Evolutionary conservation across 352 stramenopile genomes (phyloP).

Genomic region (Pythium pyrilobum): DNA sequence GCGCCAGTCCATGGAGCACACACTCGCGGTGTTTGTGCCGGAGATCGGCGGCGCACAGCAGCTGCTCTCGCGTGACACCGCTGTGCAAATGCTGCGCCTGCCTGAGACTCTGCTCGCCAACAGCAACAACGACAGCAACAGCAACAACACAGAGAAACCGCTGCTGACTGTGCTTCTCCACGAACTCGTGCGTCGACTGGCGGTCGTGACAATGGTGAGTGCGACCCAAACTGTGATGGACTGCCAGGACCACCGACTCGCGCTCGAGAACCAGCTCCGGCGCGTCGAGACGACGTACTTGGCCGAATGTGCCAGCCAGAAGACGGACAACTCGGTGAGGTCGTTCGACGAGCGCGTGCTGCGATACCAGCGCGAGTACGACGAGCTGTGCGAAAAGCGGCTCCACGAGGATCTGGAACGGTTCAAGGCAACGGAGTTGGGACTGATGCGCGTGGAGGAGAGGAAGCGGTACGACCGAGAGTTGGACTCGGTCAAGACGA

Average conservation of each 20-base stretch:
- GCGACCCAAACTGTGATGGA: conserved; percentile 57
- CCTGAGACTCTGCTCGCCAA: conserved; percentile 6
- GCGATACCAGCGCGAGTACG: conserved; percentile 63
- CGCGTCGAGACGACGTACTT: conserved; percentile 61
- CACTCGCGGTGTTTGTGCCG: conserved; percentile 57
- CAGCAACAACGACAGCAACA: conserved; percentile 7
- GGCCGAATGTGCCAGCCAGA: conserved; percentile 31
- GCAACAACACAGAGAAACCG: conserved; percentile 22
- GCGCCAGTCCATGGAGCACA: conserved; percentile 47
- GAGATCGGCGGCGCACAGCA: conserved; percentile 51
- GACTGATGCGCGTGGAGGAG: conserved; percentile 54
- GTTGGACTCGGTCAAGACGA: conserved; percentile 32
- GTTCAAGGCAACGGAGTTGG: conserved; percentile 49
- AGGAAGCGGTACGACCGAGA: conserved; percentile 46
- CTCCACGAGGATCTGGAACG: conserved; percentile 49
- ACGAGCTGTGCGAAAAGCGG: conserved; percentile 46
- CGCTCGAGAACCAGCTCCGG: conserved; percentile 50
- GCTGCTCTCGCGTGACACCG: conserved; percentile 34
- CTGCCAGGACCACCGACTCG: conserved; percentile 56
- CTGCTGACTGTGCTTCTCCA: conserved; percentile 25
- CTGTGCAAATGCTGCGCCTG: conserved; percentile 29
- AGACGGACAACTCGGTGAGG: conserved; percentile 25
- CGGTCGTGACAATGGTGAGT: conserved; percentile 28
- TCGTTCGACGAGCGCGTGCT: conserved; percentile 60
- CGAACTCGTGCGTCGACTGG: conserved; percentile 29